Base-by-base conservation (phyloP, 2,329 filamentous ascomycete species). In the Monilinia fructicola region DNA sequence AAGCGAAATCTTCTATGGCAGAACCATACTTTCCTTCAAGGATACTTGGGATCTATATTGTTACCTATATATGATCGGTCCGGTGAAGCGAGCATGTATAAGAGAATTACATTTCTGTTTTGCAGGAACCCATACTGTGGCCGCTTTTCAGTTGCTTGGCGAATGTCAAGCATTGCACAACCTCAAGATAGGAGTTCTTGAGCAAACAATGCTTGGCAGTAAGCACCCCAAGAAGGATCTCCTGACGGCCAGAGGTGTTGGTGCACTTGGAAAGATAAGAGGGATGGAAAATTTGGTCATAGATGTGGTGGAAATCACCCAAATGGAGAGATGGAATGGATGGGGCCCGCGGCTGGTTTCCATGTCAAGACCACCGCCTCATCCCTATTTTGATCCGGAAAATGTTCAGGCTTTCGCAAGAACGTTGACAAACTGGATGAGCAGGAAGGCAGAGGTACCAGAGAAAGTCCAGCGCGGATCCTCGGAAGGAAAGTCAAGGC, bases 51-150 rank as follows among this genome's bases (percentile, higher is more conserved):
- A 12, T 21, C 10, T 54, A 16, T 63, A 63, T 28, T 50, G 31
- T 18, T 63, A 40, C 21, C 38, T 63, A 2, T 63, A 63, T 21
- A 63, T 63, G 14, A 54, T 63, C 11, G 60, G 46, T 12, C 10
- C n/a, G 14, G 7, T 40, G n/a, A 50, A 28, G 16, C 46, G 46
- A 7, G 11, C 21, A 10, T 63, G n/a, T 42, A 40, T 63, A n/a
- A n/a, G 60, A 38, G 31, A 12, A 14, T 18, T 63, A 11, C 6
- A 2, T 26, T 63, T 53, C 38, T 7, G 6, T 2, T 63, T 52
- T 14, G 5, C 3, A 21, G 46, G 46, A 14, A 9, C n/a, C 9
- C 14, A 40, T 12, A 50, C 31, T 18, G 26, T 23, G 4, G 60
- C 11, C 18, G 60, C 60, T 26, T 63, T 63, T 14, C 23, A 54